Evolutionary conservation across 2,329 filamentous ascomycete species (phyloP).

Genomic region (Furcasterigmium sp.): DNA sequence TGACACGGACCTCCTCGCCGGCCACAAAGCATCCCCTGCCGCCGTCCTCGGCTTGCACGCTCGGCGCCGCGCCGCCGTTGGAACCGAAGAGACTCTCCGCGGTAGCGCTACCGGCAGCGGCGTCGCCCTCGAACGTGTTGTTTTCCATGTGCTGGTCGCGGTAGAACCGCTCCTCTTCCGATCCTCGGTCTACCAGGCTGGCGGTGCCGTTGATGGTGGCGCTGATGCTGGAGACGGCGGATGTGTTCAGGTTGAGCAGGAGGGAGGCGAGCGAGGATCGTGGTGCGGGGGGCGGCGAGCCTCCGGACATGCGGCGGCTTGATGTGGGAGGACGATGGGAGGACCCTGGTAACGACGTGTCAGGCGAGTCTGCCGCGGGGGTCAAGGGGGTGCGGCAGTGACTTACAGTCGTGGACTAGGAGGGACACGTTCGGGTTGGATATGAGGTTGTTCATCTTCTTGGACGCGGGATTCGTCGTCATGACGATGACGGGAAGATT

Average conservation of each 20-base stretch:
- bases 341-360: slow-evolving; percentile 53
- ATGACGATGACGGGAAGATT: slow-evolving; percentile 82
- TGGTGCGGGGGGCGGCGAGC: slow-evolving; percentile 55
- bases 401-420: slow-evolving; percentile 86
- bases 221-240: slow-evolving; percentile 80
- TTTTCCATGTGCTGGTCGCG: slow-evolving; percentile 81
- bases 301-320: slow-evolving; percentile 50
- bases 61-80: slow-evolving; percentile 25
- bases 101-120: slow-evolving; percentile 21
- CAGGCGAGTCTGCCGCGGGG: background rate
- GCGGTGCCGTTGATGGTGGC: slow-evolving; percentile 92
- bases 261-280: slow-evolving; percentile 75
- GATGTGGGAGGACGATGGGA: slow-evolving; percentile 83
- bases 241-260: slow-evolving; percentile 86
- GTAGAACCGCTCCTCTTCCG: slow-evolving; percentile 80
- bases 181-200: slow-evolving; percentile 63
- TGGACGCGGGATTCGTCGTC: slow-evolving; percentile 78
- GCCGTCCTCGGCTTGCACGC: slow-evolving; percentile 39
- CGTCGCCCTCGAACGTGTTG: slow-evolving; percentile 69
- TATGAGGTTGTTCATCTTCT: slow-evolving; percentile 76
- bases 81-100: slow-evolving; percentile 26
- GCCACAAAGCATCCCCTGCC: slow-evolving; percentile 66
- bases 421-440: slow-evolving; percentile 84
- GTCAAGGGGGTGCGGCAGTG: no score
- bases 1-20: slow-evolving; percentile 78